Evolutionary conservation across 306 rosid species (phyloP), one percentile per base, ranked within the genome.

Genomic region (Fagus sylvatica): DNA sequence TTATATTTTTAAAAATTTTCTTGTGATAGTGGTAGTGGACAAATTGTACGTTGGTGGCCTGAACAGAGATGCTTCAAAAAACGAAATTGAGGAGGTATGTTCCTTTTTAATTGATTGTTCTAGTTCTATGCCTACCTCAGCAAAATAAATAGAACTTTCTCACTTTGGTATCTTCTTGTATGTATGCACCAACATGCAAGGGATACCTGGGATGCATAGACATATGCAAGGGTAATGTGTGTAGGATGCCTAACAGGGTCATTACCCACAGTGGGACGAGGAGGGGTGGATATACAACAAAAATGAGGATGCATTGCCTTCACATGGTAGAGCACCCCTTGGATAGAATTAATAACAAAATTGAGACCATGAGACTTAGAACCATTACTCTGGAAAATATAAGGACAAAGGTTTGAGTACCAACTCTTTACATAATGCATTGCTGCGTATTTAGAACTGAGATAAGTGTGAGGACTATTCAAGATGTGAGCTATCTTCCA

Each of bases 61-160:
- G 84, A 79, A 82, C 84, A 84, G 16, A 82, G 90, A 87, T 51
- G 89, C 93, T 75, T 80, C 93, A 9, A 42, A 7, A 74, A 83
- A 81, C 77, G 98, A 94, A n/a, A 78, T 94, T 77, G 97, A 87
- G 85, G 97, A 94, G 70, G 97, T 92, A 89, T 60, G 90, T 51
- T 71, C 62, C 71, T 42, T 74, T 5, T 54, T 73, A 78, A 28
- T 73, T 66, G 7, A 76, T 51, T 78, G 54, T 66, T 80, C 33
- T 74, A 30, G 67, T 80, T 84, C 64, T 79, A 42, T 41, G 75
- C 62, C 76, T 15, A 72, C 53, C 79, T 73, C 72, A 76, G 73
- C 74, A 4, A 67, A 36, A 84, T 43, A 84, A 55, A 69, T 75
- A 22, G 1, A 60, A 11, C 37, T 55, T 56, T 33, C 34, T 53